Evolutionary conservation across 129 eudicot species (phyloP).

Genomic region (Centrapalus pauciflorus): DNA sequence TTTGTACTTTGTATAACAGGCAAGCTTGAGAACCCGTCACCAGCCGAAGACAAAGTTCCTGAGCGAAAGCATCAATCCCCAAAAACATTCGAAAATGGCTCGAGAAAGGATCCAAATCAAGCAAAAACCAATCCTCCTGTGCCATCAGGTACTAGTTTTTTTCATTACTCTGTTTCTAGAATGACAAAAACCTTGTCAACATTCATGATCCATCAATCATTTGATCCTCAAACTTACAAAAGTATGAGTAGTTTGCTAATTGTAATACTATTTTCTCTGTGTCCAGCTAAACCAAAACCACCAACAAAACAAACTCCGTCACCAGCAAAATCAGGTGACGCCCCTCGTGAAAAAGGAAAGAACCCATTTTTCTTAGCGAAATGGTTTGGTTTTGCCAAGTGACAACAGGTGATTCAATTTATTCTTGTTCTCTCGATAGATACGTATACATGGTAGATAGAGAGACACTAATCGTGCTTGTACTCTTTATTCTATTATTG

Average conservation of each 20-base stretch:
- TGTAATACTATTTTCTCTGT: constrained; percentile 6
- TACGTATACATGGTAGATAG: background rate
- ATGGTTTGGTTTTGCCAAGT: constrained; percentile 80
- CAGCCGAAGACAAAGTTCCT: constrained; percentile 21
- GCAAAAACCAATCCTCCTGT: constrained; percentile 22
- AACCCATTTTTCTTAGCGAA: constrained; percentile 60
- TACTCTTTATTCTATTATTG: constrained; percentile 18
- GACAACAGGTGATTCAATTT: constrained; percentile 14
- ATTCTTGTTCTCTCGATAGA: constrained; percentile 8
- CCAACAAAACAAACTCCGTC: constrained; percentile 45
- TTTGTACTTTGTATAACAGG: constrained; percentile 24
- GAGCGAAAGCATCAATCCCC: constrained; percentile 32
- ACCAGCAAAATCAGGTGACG: constrained; percentile 33
- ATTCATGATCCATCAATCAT: background rate
- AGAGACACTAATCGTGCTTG: constrained; percentile 8
- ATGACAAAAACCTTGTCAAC: background rate
- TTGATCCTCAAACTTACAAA: background rate
- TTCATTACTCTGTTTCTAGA: background rate
- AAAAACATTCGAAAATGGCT: constrained; percentile 22
- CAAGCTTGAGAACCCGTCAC: constrained; percentile 24
- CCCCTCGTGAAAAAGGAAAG: constrained; percentile 54
- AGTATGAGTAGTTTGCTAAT: background rate
- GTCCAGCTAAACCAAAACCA: constrained; percentile 54
- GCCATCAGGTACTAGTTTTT: constrained; percentile 38
- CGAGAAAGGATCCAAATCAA: constrained; percentile 33